Percentiles rank a stretch among this genome's conserved stretches.
Evolutionary conservation across 306 rosid genomes (phyloP).

Genomic region (Trichosanthes cucumerina): DNA sequence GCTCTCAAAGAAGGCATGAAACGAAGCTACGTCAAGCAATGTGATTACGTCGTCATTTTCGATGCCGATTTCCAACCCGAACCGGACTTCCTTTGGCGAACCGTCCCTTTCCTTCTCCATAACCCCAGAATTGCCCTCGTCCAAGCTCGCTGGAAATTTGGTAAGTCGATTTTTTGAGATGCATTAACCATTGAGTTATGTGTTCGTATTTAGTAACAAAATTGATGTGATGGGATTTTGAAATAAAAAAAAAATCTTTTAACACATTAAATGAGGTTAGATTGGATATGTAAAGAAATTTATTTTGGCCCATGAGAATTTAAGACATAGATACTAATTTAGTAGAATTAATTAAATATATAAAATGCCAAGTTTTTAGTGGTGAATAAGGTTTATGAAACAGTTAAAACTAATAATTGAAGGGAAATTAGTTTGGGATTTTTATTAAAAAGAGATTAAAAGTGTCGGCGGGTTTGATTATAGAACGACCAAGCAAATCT

Average conservation of each 20-base stretch:
- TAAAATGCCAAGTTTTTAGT: no score
- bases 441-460: background rate
- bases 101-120: conserved; percentile 41
- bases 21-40: conserved; percentile 34
- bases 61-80: conserved; percentile 68
- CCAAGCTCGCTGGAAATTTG: conserved; percentile 59
- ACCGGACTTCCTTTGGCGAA: conserved; percentile 44
- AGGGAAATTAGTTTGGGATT: background rate
- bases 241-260: no score
- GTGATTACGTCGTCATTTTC: conserved; percentile 50
- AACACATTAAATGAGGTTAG: background rate
- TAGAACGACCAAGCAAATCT: background rate
- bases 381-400: no score
- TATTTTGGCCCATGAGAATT: background rate
- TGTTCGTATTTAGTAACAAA: no score
- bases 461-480: background rate
- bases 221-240: no score
- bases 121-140: conserved; percentile 40
- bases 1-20: conserved; percentile 60
- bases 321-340: background rate
- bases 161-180: conserved; percentile 13
- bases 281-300: background rate
- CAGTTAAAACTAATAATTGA: background rate
- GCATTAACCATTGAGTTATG: no score
- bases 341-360: background rate